Evolutionary conservation across 345 rosid species (phyloP), one percentile per base, ranked within the genome.

Genomic region (Erucastrum elatum): DNA sequence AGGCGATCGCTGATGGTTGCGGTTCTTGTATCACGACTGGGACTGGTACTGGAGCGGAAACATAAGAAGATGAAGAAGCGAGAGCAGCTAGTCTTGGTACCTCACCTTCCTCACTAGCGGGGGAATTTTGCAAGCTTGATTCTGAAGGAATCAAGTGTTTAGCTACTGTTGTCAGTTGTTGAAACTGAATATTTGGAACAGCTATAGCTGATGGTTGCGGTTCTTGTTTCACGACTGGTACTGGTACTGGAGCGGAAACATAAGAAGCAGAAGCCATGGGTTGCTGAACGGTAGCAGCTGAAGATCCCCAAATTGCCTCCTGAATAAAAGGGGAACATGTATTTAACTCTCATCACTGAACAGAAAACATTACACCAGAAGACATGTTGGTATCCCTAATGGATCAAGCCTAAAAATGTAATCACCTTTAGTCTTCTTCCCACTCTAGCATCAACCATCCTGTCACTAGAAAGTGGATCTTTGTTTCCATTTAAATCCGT

Each of bases 21-120:
- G 88, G 75, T 58, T 86, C 79, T 59, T 75, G 75, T 69, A 69
- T 71, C 55, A 70, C 63, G 12, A 56, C 71, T 64, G 79, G 77
- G 63, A 49, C 70, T 74, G 90, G 76, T 73, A 60, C 65, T 71
- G 91, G 76, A 81, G 81, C 76, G 63, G 92, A 82, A 76, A 88
- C 80, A 80, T 97, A 89, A 75, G 92, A 87, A 68, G 72, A 62
- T 39, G 94, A 82, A 77, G 87, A 94, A 80, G 86, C 80, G 49
- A 95, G 75, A 66, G 86, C 77, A 67, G 86, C 81, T 77, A 87
- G 75, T 83, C 91, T 89, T 33, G 93, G 90, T 21, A 93, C 97
- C 86, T 96, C 99, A 53, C 99, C 99, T 83, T 96, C 99, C 87
- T 93, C 99, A 80, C 98, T 88, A 61, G 91, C 97, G 55, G 97